Conservation (phyloP, 129 eudicot species). For the Centella asiatica region DNA sequence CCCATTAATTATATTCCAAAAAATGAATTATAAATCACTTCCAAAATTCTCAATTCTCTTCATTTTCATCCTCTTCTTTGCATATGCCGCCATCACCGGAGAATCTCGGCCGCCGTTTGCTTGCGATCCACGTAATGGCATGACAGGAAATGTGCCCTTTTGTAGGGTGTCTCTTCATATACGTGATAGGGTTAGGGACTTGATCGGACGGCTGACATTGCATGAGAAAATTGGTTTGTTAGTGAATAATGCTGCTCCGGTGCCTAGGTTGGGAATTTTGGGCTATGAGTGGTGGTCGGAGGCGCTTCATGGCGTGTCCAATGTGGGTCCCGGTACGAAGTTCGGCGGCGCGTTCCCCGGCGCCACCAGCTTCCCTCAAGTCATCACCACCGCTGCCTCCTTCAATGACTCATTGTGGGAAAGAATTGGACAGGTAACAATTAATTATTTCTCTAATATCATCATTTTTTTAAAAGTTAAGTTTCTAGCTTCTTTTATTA, state of each 20-base stretch:
- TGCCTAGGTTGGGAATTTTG: slow-evolving; percentile 62
- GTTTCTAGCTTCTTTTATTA: too few relatives aligned
- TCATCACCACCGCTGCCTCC: slow-evolving; percentile 78
- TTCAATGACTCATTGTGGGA: slow-evolving; percentile 82
- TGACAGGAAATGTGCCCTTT: slow-evolving; percentile 45
- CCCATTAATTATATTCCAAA: neutral
- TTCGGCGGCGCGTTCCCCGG: slow-evolving; percentile 67
- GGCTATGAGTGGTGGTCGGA: slow-evolving; percentile 99
- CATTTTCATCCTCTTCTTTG: slow-evolving; percentile 11
- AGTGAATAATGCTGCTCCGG: slow-evolving; percentile 76
- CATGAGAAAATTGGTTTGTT: slow-evolving; percentile 60
- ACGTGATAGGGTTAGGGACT: slow-evolving; percentile 49
- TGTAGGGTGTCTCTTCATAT: slow-evolving; percentile 45
- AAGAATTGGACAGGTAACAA: slow-evolving; percentile 82
- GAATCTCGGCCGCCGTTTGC: slow-evolving; percentile 67
- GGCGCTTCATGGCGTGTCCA: slow-evolving; percentile 94
- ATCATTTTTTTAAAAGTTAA: too few relatives aligned
- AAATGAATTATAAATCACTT: slow-evolving; percentile 21
- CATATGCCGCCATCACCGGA: neutral
- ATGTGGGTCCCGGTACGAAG: slow-evolving; percentile 78
- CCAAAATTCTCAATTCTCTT: slow-evolving; percentile 14
- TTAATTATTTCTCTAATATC: too few relatives aligned
- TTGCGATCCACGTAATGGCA: slow-evolving; percentile 56
- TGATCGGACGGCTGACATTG: slow-evolving; percentile 67
- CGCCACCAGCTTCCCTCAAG: slow-evolving; percentile 95